Conservation (phyloP, 2,329 filamentous ascomycete genomes). For the Boeremia exigua region DNA sequence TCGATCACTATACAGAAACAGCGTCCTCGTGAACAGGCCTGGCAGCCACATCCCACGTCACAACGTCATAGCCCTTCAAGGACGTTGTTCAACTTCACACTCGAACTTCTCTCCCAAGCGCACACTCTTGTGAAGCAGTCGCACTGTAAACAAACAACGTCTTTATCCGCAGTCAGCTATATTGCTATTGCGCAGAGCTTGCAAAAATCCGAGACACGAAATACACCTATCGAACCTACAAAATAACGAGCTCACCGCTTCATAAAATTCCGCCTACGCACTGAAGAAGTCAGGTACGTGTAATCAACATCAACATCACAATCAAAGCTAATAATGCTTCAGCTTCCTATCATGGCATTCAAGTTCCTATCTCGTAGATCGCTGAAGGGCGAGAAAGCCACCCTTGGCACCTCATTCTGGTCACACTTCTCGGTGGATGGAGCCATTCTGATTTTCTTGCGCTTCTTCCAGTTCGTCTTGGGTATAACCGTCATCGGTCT, state of each 20-base stretch:
- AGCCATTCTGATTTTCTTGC: conserved; percentile 63
- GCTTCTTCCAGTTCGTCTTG: conserved; percentile 77
- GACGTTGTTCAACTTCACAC: conserved; percentile 7
- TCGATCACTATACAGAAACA: conserved; percentile 36
- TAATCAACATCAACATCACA: not conserved
- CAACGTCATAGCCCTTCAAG: conserved; percentile 28
- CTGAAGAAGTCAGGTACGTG: conserved; percentile 2
- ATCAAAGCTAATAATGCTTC: conserved; percentile 11
- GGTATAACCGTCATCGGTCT: conserved; percentile 79
- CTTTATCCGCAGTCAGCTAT: conserved; percentile 8
- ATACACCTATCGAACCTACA: conserved; percentile 1
- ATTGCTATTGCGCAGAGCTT: conserved; percentile 12
- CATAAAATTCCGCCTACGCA: not conserved
- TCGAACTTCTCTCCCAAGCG: not conserved
- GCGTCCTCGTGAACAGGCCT: conserved; percentile 23
- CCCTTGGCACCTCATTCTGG: conserved; percentile 27
- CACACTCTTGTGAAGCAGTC: conserved; percentile 8
- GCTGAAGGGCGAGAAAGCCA: conserved; percentile 41
- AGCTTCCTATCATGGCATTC: conserved; percentile 34
- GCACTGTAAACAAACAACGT: conserved; percentile 9
- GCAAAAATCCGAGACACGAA: not conserved
- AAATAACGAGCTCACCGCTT: not conserved
- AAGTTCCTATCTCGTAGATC: conserved; percentile 39
- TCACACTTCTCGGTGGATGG: conserved; percentile 26
- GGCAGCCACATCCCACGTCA: conserved; percentile 25